Percentiles rank a stretch among this genome's conserved stretches.
Evolutionary conservation across 768 basidiomycete genomes (phyloP).

Genomic region (Crucibulum laeve): DNA sequence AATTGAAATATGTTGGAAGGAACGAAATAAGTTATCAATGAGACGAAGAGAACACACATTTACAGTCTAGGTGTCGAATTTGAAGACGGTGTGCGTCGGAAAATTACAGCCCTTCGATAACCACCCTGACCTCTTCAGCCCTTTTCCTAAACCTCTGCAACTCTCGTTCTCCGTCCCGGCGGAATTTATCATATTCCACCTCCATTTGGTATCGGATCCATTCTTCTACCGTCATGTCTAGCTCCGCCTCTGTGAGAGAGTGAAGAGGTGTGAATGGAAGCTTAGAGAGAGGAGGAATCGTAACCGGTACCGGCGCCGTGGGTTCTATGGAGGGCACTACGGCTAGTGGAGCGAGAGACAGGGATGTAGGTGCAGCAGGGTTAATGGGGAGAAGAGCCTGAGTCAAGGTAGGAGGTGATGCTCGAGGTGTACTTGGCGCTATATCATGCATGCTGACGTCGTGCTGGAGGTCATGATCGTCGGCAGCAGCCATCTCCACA

Average conservation of each 20-base stretch:
- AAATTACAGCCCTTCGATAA: conserved; percentile 30
- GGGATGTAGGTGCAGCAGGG: not conserved
- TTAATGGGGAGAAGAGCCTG: not conserved
- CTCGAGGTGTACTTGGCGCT: not conserved
- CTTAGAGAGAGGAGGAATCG: conserved; percentile 38
- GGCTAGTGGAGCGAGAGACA: not conserved
- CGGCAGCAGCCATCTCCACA: conserved; percentile 22
- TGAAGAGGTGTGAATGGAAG: conserved; percentile 39
- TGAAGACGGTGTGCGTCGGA: too few species aligned
- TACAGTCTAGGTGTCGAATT: too few species aligned
- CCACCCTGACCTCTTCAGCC: conserved; percentile 35
- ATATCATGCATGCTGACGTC: too few species aligned
- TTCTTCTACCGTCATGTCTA: conserved; percentile 78
- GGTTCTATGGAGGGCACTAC: conserved; percentile 1
- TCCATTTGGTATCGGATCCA: conserved; percentile 78
- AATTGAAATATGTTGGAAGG: too few species aligned
- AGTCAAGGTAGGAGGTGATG: not conserved
- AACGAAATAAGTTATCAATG: too few species aligned
- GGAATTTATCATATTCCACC: conserved; percentile 55
- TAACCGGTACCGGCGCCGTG: conserved; percentile 6
- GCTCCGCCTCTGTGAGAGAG: conserved; percentile 58
- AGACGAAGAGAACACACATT: too few species aligned
- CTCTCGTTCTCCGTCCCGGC: conserved; percentile 40
- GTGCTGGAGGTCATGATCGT: too few species aligned
- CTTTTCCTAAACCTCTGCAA: conserved; percentile 33